These are phyloP conservation scores for Pythium volutum DNA, from an alignment of 352 stramenopile genomes.

Conservation along the genomic window DNA sequence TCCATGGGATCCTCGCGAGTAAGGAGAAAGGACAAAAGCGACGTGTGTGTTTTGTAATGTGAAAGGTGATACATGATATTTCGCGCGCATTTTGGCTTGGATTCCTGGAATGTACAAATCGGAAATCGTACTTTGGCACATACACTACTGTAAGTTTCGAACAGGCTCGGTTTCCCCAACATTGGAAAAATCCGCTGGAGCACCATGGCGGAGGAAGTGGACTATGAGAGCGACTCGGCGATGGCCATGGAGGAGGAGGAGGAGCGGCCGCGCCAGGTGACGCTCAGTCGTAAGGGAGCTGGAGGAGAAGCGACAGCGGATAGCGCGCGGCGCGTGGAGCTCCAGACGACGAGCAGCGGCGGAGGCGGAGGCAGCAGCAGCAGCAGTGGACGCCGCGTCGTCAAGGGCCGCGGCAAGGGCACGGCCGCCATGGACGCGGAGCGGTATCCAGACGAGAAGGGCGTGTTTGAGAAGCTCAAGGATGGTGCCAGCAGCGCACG, in stretches of 20 bases:
- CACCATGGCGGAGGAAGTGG: slow-evolving; percentile 78
- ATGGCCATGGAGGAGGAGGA: slow-evolving; percentile 82
- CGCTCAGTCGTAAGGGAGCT: slow-evolving; percentile 12
- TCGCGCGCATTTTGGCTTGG: background rate
- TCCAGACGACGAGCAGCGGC: slow-evolving; percentile 9
- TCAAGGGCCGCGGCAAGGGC: slow-evolving; percentile 72
- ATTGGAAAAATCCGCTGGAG: background rate
- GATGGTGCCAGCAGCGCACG: slow-evolving; percentile 9
- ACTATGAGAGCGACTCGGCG: slow-evolving; percentile 87
- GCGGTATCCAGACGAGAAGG: slow-evolving; percentile 64
- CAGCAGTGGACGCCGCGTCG: slow-evolving; percentile 21
- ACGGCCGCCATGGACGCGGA: slow-evolving; percentile 69
- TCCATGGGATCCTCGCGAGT: too few species aligned
- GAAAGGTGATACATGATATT: background rate
- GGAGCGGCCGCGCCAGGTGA: slow-evolving; percentile 30
- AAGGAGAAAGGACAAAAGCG: too few species aligned
- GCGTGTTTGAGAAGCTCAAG: slow-evolving; percentile 80
- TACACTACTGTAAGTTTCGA: background rate
- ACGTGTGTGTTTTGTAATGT: too few species aligned
- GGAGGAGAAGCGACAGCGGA: background rate
- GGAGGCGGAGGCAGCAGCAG: background rate
- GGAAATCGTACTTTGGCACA: background rate
- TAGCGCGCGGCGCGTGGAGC: slow-evolving; percentile 22
- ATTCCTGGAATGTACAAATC: slow-evolving; percentile 9
- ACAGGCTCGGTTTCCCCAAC: background rate